Percentiles rank a stretch among this genome's conserved stretches.
Evolutionary conservation across 345 rosid species (phyloP).

Genomic region (Raphanus sativus): DNA sequence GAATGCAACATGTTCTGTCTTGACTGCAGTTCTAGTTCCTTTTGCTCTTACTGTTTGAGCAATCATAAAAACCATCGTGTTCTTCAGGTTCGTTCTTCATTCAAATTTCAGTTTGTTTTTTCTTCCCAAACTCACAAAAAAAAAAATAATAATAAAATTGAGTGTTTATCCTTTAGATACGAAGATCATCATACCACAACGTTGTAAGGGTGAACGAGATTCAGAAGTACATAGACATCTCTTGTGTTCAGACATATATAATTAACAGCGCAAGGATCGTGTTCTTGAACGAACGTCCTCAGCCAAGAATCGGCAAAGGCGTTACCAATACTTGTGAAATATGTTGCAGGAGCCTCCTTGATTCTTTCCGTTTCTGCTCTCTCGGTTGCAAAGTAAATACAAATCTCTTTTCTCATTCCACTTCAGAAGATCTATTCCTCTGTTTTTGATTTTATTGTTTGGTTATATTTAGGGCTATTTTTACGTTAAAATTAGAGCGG

Average conservation of each 20-base stretch:
- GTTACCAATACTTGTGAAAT: constrained; percentile 89
- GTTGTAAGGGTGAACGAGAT: constrained; percentile 91
- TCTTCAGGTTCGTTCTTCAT: constrained; percentile 57
- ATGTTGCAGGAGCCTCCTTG: constrained; percentile 85
- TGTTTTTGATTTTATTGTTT: not conserved
- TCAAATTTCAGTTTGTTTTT: not conserved
- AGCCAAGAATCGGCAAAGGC: constrained; percentile 90
- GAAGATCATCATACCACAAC: constrained; percentile 93
- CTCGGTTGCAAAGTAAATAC: constrained; percentile 72
- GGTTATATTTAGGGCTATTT: too few species aligned
- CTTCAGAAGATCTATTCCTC: not conserved
- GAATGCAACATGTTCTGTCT: constrained; percentile 92
- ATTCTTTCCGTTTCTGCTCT: constrained; percentile 91
- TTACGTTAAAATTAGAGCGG: too few species aligned
- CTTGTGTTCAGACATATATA: constrained; percentile 82
- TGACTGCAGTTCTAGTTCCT: constrained; percentile 61
- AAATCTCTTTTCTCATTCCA: not conserved
- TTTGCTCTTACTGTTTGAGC: constrained; percentile 70
- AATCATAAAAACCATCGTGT: constrained; percentile 69
- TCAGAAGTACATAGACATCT: constrained; percentile 78
- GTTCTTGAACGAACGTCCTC: constrained; percentile 85
- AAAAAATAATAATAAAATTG: not conserved
- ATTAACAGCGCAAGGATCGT: constrained; percentile 93
- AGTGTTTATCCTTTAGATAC: constrained; percentile 48
- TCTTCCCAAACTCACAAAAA: not conserved